A percentile compares a stretch with the other conserved stretches of the same genome.
Evolutionary conservation across 2,329 filamentous ascomycete species (phyloP).

Genomic region (Alternaria ethzedia): DNA sequence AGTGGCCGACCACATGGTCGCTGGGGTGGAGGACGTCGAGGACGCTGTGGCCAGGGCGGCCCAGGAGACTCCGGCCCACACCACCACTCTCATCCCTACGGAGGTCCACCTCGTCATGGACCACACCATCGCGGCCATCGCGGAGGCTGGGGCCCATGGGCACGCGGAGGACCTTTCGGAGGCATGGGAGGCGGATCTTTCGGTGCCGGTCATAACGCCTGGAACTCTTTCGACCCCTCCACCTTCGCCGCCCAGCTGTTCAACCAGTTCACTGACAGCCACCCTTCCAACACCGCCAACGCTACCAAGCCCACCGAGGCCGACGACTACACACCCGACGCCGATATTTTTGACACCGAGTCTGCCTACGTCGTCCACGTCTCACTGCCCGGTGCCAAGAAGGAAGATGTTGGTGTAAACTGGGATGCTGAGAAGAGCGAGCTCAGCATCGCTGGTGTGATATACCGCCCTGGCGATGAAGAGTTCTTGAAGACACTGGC

Average conservation of each 20-base stretch:
- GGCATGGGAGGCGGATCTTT: constrained; percentile 16
- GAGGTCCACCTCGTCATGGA: constrained; percentile 18
- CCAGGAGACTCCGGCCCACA: constrained; percentile 23
- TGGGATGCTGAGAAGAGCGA: constrained; percentile 73
- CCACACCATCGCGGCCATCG: constrained; percentile 22
- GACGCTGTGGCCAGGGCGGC: constrained; percentile 31
- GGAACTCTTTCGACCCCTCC: constrained; percentile 28
- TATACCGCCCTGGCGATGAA: constrained; percentile 73
- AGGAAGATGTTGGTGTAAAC: constrained; percentile 77
- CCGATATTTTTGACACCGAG: constrained; percentile 76
- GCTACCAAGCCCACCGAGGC: constrained; percentile 17
- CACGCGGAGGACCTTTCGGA: constrained; percentile 21
- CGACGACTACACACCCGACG: constrained; percentile 65
- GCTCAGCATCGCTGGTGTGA: constrained; percentile 73
- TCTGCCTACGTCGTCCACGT: constrained; percentile 69
- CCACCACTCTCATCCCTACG: constrained; percentile 16
- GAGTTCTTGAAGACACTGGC: constrained; percentile 70
- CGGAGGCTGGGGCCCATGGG: constrained; percentile 37
- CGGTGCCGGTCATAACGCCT: constrained; percentile 14
- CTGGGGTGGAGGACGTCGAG: constrained; percentile 26
- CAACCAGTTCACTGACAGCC: constrained; percentile 37
- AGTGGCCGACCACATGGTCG: constrained; percentile 20
- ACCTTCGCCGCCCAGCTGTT: constrained; percentile 44
- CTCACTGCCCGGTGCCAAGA: constrained; percentile 78
- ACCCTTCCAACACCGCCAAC: constrained; percentile 20